Conservation (phyloP, 768 basidiomycete species). For the Boletus bicolor region DNA sequence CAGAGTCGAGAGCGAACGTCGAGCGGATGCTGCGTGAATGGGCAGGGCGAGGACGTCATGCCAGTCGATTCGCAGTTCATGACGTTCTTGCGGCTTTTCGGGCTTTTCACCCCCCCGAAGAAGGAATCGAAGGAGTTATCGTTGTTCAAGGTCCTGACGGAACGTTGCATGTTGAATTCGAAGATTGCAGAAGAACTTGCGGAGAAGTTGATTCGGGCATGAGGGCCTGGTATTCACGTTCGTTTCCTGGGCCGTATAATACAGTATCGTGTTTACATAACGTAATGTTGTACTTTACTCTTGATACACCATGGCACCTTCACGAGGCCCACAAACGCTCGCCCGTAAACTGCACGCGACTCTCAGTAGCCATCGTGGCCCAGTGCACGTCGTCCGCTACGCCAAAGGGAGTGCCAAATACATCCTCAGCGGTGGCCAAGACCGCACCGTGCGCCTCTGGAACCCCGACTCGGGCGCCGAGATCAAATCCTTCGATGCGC, state of each 20-base stretch:
- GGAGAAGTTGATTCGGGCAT: constrained; percentile 4
- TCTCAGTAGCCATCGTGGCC: constrained; percentile 69
- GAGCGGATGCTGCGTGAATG: constrained; percentile 13
- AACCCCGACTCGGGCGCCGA: constrained; percentile 84
- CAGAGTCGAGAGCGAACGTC: constrained; percentile 15
- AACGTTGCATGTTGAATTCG: no score
- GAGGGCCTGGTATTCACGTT: not conserved
- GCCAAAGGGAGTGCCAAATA: constrained; percentile 88
- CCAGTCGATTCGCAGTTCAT: not conserved
- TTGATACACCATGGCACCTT: constrained; percentile 43
- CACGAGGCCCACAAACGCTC: constrained; percentile 50
- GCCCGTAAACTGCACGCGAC: constrained; percentile 62
- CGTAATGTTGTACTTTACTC: not conserved
- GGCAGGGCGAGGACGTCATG: constrained; percentile 18
- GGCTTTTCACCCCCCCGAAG: not conserved
- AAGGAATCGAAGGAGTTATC: constrained; percentile 3
- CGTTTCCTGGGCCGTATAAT: not conserved
- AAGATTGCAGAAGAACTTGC: not conserved
- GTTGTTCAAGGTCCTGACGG: no score
- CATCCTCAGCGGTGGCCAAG: constrained; percentile 89
- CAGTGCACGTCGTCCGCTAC: constrained; percentile 89
- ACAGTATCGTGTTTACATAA: no score
- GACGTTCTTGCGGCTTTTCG: no score
- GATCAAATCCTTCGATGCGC: constrained; percentile 87
- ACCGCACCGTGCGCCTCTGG: constrained; percentile 86